Percentiles rank a stretch among this genome's conserved stretches.
Evolutionary conservation across 495 filamentous ascomycete genomes (phyloP).

Genomic region (Diplogelasinospora grovesii): DNA sequence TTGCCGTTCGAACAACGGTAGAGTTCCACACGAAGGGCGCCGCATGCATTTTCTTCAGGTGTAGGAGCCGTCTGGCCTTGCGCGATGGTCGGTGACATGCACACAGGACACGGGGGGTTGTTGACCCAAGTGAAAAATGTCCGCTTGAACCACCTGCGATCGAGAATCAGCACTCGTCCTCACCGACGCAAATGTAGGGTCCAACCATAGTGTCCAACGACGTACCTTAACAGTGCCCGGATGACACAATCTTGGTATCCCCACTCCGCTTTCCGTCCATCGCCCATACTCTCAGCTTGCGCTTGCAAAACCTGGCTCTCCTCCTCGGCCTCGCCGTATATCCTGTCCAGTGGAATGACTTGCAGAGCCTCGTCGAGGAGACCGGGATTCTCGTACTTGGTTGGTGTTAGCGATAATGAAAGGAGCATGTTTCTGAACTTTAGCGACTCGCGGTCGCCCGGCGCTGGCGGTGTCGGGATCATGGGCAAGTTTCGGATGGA

Average conservation of each 20-base stretch:
- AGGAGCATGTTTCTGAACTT: slow-evolving; percentile 82
- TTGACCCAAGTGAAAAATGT: slow-evolving; percentile 96
- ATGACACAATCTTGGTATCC: slow-evolving; percentile 98
- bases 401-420: slow-evolving; percentile 74
- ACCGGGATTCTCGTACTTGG: slow-evolving; percentile 94
- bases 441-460: slow-evolving; percentile 59
- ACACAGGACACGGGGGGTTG: slow-evolving; percentile 79
- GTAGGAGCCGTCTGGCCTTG: slow-evolving; percentile 76
- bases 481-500: slow-evolving; percentile 69
- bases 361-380: slow-evolving; percentile 87
- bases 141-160: slow-evolving; percentile 82
- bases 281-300: slow-evolving; percentile 75
- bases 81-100: slow-evolving; percentile 73
- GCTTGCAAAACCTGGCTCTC: slow-evolving; percentile 81
- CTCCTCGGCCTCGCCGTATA: slow-evolving; percentile 92
- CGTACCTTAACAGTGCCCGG: slow-evolving; percentile 73
- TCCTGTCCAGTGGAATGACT: slow-evolving; percentile 78
- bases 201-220: background rate
- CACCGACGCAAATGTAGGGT: background rate
- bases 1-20: slow-evolving; percentile 69
- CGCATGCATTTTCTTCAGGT: slow-evolving; percentile 80
- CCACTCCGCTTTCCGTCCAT: slow-evolving; percentile 79
- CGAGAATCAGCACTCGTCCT: slow-evolving; percentile 16
- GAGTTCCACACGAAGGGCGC: slow-evolving; percentile 79
- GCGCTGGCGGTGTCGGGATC: slow-evolving; percentile 65